Evolutionary conservation across 257 asterid species (phyloP).

Genomic region (Fraxinus excelsior): DNA sequence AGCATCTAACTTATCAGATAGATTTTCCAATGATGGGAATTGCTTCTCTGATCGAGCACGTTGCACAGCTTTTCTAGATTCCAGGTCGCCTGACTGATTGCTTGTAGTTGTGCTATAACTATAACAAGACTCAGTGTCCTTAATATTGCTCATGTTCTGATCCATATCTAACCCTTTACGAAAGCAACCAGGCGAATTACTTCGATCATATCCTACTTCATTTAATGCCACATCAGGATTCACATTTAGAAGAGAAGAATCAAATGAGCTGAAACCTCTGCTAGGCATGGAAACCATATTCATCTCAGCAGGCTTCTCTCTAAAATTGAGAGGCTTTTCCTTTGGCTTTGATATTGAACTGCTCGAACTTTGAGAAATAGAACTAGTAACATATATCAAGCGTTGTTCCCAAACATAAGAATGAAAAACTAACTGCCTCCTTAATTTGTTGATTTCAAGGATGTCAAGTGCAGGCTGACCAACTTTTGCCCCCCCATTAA

Average conservation of each 20-base stretch:
- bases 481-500: constrained; percentile 34
- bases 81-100: constrained; percentile 33
- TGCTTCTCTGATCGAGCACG: constrained; percentile 66
- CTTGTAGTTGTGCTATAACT: constrained; percentile 35
- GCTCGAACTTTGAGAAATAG: constrained; percentile 29
- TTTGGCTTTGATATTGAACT: constrained; percentile 22
- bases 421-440: constrained; percentile 48
- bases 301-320: constrained; percentile 44
- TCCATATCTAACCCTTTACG: constrained; percentile 34
- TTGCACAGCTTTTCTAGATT: constrained; percentile 45
- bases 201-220: constrained; percentile 39
- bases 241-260: constrained; percentile 56
- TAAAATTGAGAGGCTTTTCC: constrained; percentile 44
- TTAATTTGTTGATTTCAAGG: constrained; percentile 56
- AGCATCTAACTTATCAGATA: constrained; percentile 62
- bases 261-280: constrained; percentile 63
- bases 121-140: constrained; percentile 31
- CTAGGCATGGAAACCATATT: constrained; percentile 43
- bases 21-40: constrained; percentile 46
- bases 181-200: constrained; percentile 35
- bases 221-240: constrained; percentile 38
- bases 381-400: constrained; percentile 33
- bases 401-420: constrained; percentile 61
- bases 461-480: constrained; percentile 50
- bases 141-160: constrained; percentile 33